Evolutionary conservation across 169 alveolate species (phyloP), one percentile per base, ranked within the genome.

Genomic region (Plasmodium inui): DNA sequence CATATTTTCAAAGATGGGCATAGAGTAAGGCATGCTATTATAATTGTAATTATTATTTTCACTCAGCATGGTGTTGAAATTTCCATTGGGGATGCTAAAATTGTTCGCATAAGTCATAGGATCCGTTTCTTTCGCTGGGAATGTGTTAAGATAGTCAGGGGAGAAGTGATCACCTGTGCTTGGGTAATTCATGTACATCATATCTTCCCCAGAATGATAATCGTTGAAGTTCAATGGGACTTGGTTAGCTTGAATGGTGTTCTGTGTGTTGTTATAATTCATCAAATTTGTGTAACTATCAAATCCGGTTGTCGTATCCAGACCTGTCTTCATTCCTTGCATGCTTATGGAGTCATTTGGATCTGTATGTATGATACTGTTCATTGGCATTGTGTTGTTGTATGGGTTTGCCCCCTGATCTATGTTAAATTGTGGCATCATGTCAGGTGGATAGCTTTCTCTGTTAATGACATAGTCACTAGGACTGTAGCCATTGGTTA

Each of bases 1-100:
- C 94, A 89, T 89, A 89, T 81, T 89, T 89, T 89, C 94, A 61
- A 79, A 89, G 32, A 89, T 70, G 14, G 94, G 90, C 82, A 89
- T 89, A 30, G 94, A 53, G 28, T 89, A 89, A 79, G 81, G 94
- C 9, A 81, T 7, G 73, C 44, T 89, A 41, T 81, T 81, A 89
- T 79, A 89, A 39, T 84, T 70, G 67, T 79, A 89, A 39, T 84
- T 70, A 71, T 84, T 72, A 53, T 44, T 70, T 30, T 39, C 70
- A 67, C 32, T 70, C 83, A 89, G 17, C 72, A 57, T 39, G 70
- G 83, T 55, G 53, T 79, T 89, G 32, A 67, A 79, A 61, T 89
- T 67, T 28, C 73, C 82, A 67, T 81, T 89, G 5, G 88, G 82
- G n/a, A 79, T 50, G 67, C 80, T 89, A 67, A 89, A 89, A 57